Evolutionary conservation across 768 basidiomycete genomes (phyloP).

Genomic region (Leccinum incarnatum): DNA sequence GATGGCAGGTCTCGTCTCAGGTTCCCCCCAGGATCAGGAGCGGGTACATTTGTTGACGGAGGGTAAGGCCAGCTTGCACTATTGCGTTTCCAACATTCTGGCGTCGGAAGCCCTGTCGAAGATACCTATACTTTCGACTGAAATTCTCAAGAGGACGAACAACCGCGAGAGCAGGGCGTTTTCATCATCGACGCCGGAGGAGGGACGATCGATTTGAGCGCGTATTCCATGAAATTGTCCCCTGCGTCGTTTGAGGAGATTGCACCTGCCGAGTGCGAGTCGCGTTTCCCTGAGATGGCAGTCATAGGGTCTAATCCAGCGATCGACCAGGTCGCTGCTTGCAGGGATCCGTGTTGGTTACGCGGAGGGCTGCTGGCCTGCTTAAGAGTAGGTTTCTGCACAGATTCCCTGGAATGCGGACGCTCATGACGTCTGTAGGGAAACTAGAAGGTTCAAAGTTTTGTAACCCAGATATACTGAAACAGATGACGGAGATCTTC

Average conservation of each 20-base stretch:
- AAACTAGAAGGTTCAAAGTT: constrained; percentile 33
- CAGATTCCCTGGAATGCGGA: neutral
- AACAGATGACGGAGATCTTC: constrained; percentile 37
- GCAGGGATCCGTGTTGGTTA: constrained; percentile 42
- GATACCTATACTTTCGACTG: constrained; percentile 20
- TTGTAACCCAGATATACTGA: constrained; percentile 32
- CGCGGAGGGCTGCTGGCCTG: constrained; percentile 31
- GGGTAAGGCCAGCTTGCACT: constrained; percentile 62
- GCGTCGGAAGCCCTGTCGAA: constrained; percentile 31
- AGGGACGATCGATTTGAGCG: constrained; percentile 43
- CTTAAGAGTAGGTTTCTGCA: constrained; percentile 22
- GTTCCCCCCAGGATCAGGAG: constrained; percentile 36
- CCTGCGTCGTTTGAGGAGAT: constrained; percentile 41
- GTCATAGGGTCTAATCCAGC: neutral
- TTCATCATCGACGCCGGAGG: constrained; percentile 54
- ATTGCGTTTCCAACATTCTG: constrained; percentile 48
- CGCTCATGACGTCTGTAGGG: constrained; percentile 16
- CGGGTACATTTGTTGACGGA: constrained; percentile 59
- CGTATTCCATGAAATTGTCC: constrained; percentile 39
- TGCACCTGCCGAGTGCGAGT: constrained; percentile 34
- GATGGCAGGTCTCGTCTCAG: constrained; percentile 47
- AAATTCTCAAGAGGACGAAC: constrained; percentile 14
- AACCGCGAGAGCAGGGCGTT: constrained; percentile 32
- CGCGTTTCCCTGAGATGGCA: neutral
- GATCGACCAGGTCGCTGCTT: constrained; percentile 32